Percentiles rank a stretch among this genome's conserved stretches.
phyloP scores from a whole-genome alignment of 2,329 filamentous ascomycete species.

The Reticulascus tulasneorum region DNA sequence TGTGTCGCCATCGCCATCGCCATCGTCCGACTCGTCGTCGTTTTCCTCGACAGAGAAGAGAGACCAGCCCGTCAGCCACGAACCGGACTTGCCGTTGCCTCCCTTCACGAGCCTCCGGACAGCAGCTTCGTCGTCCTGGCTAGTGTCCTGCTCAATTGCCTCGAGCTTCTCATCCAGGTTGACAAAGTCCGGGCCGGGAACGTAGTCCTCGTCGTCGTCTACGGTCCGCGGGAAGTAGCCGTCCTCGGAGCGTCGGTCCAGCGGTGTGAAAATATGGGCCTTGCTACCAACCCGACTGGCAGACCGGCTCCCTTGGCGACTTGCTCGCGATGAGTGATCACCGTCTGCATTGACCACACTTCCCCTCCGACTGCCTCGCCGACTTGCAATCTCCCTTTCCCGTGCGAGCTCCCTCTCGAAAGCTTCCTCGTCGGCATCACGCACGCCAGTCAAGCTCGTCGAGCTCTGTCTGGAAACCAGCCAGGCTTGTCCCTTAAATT shows the following conservation, averaged over 20 bases:
- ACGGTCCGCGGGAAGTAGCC: slow-evolving; percentile 37
- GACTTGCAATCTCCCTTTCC: slow-evolving; percentile 46
- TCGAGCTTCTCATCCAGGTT: slow-evolving; percentile 58
- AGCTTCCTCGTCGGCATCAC: slow-evolving; percentile 48
- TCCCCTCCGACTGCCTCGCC: slow-evolving; percentile 42
- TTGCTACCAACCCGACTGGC: slow-evolving; percentile 43
- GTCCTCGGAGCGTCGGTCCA: slow-evolving; percentile 33
- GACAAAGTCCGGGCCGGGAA: slow-evolving; percentile 58
- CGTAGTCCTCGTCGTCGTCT: slow-evolving; percentile 27
- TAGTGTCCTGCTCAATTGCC: slow-evolving; percentile 46
- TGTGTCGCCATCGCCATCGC: slow-evolving; percentile 32
- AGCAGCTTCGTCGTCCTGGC: slow-evolving; percentile 54
- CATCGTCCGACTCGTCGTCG: slow-evolving; percentile 45
- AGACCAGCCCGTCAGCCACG: slow-evolving; percentile 60
- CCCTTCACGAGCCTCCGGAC: slow-evolving; percentile 53
- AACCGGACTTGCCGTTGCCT: slow-evolving; percentile 47
- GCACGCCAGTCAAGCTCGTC: slow-evolving; percentile 53
- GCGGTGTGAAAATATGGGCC: slow-evolving; percentile 40
- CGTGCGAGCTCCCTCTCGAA: slow-evolving; percentile 48
- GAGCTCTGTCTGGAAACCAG: slow-evolving; percentile 62
- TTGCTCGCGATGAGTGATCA: slow-evolving; percentile 17
- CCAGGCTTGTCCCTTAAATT: slow-evolving; percentile 68
- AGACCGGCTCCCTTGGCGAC: slow-evolving; percentile 38
- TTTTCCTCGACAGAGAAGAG: slow-evolving; percentile 61
- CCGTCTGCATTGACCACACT: slow-evolving; percentile 38